Evolutionary conservation across 768 basidiomycete species (phyloP).

Genomic region (Austroboletus eburneus): DNA sequence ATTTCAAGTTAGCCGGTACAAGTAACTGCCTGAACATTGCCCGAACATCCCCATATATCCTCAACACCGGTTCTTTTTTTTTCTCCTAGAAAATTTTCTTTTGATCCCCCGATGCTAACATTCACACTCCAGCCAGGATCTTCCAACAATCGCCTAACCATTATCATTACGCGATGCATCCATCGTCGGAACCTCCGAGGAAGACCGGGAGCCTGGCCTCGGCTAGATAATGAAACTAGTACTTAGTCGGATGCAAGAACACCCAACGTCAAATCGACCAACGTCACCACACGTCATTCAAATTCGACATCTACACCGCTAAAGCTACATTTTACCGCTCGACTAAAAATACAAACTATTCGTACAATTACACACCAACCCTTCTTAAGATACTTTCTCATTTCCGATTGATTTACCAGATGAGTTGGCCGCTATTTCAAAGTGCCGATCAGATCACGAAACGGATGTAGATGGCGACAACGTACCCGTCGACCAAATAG

Average conservation of each 20-base stretch:
- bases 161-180: too few relatives aligned
- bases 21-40: background rate
- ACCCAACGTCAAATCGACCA: too few relatives aligned
- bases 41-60: background rate
- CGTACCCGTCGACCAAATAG: conserved; percentile 54
- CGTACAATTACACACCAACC: background rate
- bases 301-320: background rate
- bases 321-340: background rate
- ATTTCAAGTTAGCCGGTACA: background rate
- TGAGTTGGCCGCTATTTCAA: conserved; percentile 23
- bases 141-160: too few relatives aligned
- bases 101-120: too few relatives aligned
- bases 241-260: too few relatives aligned
- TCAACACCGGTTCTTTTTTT: too few relatives aligned
- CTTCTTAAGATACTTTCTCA: background rate
- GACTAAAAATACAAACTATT: conserved; percentile 9
- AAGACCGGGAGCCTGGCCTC: too few relatives aligned
- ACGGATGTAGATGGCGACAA: background rate
- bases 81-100: too few relatives aligned
- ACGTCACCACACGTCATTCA: too few relatives aligned
- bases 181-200: too few relatives aligned
- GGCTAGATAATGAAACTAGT: too few relatives aligned
- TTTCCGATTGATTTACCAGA: conserved; percentile 21
- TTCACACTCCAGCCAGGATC: too few relatives aligned
- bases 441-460: background rate